A percentile compares a stretch with the other conserved stretches of the same genome.
These are phyloP conservation scores for Melaleuca quinquenervia DNA, from an alignment of 345 rosid genomes.

Conservation along the genomic window DNA sequence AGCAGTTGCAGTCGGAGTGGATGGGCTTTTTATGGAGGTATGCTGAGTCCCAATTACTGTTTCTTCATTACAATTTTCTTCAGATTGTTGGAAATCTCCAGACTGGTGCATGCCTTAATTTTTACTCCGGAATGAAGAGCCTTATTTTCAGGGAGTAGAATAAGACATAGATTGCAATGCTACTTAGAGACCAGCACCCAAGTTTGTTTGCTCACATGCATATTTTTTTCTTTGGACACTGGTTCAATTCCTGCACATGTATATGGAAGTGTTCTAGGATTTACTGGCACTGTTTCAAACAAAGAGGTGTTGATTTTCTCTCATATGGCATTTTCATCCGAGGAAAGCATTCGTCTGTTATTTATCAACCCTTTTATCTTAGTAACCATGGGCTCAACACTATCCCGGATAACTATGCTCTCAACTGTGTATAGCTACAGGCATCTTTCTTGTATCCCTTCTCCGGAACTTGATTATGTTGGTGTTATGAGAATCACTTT, in stretches of 20 bases:
- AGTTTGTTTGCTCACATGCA: background rate
- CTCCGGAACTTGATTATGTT: background rate
- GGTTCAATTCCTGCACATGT: background rate
- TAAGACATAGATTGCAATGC: background rate
- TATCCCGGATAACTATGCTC: background rate
- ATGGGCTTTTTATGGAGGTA: slow-evolving; percentile 99
- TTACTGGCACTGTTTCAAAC: background rate
- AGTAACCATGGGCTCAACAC: background rate
- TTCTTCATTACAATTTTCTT: background rate
- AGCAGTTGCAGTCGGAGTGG: slow-evolving; percentile 94
- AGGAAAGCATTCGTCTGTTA: background rate
- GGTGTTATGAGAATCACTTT: slow-evolving; percentile 7
- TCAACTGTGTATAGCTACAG: background rate
- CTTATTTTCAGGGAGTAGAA: background rate
- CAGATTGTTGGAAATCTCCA: background rate
- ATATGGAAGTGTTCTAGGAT: background rate
- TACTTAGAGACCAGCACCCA: background rate
- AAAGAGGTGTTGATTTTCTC: background rate
- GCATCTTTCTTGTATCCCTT: background rate
- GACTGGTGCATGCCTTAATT: background rate
- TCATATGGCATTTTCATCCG: background rate
- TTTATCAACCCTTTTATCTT: background rate
- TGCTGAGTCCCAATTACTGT: background rate
- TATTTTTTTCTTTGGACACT: background rate
- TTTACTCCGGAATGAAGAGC: background rate